phyloP scores from a whole-genome alignment of 768 basidiomycete species.

The Leccinellum rugosiceps region DNA sequence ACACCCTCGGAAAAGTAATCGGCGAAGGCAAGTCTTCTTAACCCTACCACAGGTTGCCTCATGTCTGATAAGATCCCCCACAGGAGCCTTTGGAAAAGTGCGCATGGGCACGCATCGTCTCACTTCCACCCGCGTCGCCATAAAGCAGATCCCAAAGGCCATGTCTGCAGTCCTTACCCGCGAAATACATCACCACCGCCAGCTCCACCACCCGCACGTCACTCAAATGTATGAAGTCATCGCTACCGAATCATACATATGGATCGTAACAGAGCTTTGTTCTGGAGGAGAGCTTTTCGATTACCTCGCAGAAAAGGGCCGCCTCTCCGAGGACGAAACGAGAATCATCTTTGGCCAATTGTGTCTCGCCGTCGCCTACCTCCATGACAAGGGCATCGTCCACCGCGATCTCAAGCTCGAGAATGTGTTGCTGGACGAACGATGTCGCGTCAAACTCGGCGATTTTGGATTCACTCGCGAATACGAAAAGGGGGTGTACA shows the following conservation, averaged over 20 bases:
- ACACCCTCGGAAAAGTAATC: conserved; percentile 89
- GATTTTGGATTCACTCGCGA: conserved; percentile 96
- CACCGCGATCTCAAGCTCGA: conserved; percentile 97
- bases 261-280: conserved; percentile 97
- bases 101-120: conserved; percentile 92
- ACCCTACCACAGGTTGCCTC: conserved; percentile 9
- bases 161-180: conserved; percentile 89
- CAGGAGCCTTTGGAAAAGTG: conserved; percentile 95
- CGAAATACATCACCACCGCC: conserved; percentile 98
- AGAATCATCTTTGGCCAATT: conserved; percentile 93
- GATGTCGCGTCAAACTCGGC: conserved; percentile 87
- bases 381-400: conserved; percentile 90
- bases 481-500: conserved; percentile 69
- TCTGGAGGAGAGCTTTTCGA: conserved; percentile 97
- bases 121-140: conserved; percentile 87
- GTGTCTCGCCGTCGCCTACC: conserved; percentile 87
- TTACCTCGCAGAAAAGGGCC: conserved; percentile 93
- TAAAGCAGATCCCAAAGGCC: conserved; percentile 97
- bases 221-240: conserved; percentile 97
- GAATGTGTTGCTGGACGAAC: conserved; percentile 89
- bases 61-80: conserved; percentile 21
- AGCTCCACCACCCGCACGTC: conserved; percentile 92
- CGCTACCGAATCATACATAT: conserved; percentile 92
- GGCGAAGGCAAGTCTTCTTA: conserved; percentile 73
- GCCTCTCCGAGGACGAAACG: conserved; percentile 81